Evolutionary conservation across 139 green algal genomes (phyloP).

Genomic region (Chlamydomonas sphaeroides): DNA sequence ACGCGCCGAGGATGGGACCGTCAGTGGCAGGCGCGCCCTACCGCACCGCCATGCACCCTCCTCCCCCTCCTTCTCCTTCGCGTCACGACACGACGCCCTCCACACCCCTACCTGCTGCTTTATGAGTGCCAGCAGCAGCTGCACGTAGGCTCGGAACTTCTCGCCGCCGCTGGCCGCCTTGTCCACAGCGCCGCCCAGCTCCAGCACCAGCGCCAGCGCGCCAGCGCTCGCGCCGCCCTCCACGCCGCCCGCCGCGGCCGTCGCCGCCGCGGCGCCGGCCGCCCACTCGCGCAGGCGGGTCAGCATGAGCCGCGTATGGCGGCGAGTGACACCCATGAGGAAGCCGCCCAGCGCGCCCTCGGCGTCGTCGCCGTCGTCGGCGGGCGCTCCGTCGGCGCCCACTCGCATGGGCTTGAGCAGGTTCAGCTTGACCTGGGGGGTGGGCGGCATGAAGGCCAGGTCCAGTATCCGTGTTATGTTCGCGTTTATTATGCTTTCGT

Average conservation of each 20-base stretch:
- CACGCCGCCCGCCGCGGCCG: neutral
- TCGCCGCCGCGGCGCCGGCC: neutral
- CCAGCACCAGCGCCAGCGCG: constrained; percentile 8
- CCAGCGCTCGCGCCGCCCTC: constrained; percentile 3
- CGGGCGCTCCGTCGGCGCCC: neutral
- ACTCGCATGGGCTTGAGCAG: constrained; percentile 37
- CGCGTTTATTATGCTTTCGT: too few relatives aligned
- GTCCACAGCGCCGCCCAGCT: constrained; percentile 14
- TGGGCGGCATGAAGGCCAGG: too few relatives aligned
- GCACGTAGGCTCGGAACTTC: constrained; percentile 53
- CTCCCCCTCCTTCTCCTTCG: neutral
- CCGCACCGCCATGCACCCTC: neutral
- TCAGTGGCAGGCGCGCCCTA: neutral
- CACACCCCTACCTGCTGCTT: constrained; percentile 49
- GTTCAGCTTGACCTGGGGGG: too few relatives aligned
- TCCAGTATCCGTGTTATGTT: too few relatives aligned
- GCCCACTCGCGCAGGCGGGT: constrained; percentile 1
- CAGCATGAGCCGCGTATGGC: constrained; percentile 30
- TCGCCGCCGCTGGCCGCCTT: constrained; percentile 37
- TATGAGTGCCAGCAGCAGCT: constrained; percentile 50
- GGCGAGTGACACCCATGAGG: neutral
- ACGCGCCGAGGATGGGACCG: too few relatives aligned
- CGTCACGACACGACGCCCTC: neutral
- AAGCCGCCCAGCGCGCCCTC: constrained; percentile 31
- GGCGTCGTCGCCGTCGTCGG: neutral